Evolutionary conservation across 805 yeast genomes (phyloP).

Genomic region (Wickerhamomyces canadensis): DNA sequence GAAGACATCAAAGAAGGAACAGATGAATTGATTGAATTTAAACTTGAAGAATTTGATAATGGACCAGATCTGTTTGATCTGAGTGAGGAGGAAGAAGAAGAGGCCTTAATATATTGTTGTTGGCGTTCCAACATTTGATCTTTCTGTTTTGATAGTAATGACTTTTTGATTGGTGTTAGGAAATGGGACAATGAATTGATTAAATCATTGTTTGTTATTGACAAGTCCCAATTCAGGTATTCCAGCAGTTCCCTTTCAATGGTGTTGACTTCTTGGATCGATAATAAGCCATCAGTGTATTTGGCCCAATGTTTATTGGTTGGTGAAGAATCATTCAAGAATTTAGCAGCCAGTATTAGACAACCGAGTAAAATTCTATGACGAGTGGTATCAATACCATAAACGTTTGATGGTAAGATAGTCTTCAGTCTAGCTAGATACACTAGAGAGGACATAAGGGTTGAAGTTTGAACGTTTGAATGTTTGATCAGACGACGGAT

Average conservation of each 20-base stretch:
- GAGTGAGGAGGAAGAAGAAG: conserved; percentile 11
- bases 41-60: conserved; percentile 10
- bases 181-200: conserved; percentile 67
- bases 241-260: conserved; percentile 85
- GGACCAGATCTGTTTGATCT: conserved; percentile 4
- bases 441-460: conserved; percentile 87
- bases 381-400: conserved; percentile 88
- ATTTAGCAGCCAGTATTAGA: conserved; percentile 86
- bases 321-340: conserved; percentile 89
- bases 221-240: conserved; percentile 80
- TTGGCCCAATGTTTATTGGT: conserved; percentile 94
- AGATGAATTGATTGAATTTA: conserved; percentile 15
- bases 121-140: conserved; percentile 23
- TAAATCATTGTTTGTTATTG: conserved; percentile 66
- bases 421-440: conserved; percentile 74
- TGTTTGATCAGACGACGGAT: conserved; percentile 67
- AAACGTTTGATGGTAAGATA: conserved; percentile 78
- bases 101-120: conserved; percentile 16
- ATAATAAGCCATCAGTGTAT: conserved; percentile 81
- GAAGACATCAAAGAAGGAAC: conserved; percentile 38
- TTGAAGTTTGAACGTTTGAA: conserved; percentile 92
- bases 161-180: conserved; percentile 61
- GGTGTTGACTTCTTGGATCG: conserved; percentile 76
- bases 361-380: conserved; percentile 91
- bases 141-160: conserved; percentile 18